phyloP scores from a whole-genome alignment of 1,139 yeast genomes.

The Pichia sp. region DNA sequence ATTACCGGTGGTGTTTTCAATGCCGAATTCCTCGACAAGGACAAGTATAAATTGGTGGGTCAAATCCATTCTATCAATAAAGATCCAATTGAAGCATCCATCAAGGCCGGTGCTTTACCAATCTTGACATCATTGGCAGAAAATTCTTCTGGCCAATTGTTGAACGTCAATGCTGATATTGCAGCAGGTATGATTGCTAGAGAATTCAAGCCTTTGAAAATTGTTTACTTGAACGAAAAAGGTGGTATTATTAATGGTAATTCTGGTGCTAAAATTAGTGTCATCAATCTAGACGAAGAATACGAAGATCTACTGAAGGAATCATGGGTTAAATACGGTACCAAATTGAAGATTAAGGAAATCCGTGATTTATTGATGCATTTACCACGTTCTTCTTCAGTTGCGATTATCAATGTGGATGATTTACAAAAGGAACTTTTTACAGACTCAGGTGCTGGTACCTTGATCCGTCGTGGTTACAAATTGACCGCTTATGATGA shows the following conservation, averaged over 20 bases:
- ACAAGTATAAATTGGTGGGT: conserved; percentile 89
- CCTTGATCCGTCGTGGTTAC: conserved; percentile 95
- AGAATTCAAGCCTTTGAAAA: conserved; percentile 92
- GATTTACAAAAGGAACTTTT: conserved; percentile 95
- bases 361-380: conserved; percentile 90
- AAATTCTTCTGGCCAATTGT: conserved; percentile 90
- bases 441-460: conserved; percentile 99
- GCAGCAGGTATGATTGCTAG: conserved; percentile 98
- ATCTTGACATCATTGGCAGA: conserved; percentile 94
- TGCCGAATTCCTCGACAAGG: conserved; percentile 87
- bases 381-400: conserved; percentile 94
- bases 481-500: conserved; percentile 49
- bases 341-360: conserved; percentile 92
- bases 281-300: conserved; percentile 92
- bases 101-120: conserved; percentile 93
- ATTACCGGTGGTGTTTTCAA: conserved; percentile 96
- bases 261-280: conserved; percentile 84
- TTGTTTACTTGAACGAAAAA: conserved; percentile 92
- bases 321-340: conserved; percentile 98
- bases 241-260: conserved; percentile 95
- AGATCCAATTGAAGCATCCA: conserved; percentile 88
- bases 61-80: conserved; percentile 80
- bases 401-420: conserved; percentile 90
- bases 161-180: conserved; percentile 96
- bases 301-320: conserved; percentile 84